Base-by-base conservation (phyloP, 2,329 filamentous ascomycete species). In the Diaporthe amygdali region DNA sequence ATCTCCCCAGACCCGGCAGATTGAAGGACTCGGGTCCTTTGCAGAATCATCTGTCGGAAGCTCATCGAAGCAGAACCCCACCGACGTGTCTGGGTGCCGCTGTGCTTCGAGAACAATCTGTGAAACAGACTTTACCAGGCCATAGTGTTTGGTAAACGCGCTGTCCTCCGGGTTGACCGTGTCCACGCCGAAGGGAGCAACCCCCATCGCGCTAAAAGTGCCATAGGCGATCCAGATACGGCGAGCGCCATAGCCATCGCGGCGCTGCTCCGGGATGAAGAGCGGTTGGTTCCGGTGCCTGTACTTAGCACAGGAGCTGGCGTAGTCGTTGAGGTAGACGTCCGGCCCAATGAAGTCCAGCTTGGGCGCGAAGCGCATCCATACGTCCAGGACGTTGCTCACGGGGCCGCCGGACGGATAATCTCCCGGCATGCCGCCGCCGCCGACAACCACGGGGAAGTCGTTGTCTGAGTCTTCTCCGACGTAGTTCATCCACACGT, bases 181-280 rank as follows among this genome's bases (percentile, higher is more conserved):
- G 17, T 64, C 59, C 1, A 64, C 59, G 5, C 59, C 59, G n/a
- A 64, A 64, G 6, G 59, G 59, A 25, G 59, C 30, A 8, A 64
- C 59, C 0, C 59, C 59, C 30, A 64, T 25, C 3, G 59, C 59
- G 5, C 20, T 44, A 27, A 49, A 49, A n/a, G 59, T 49, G 9
- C 59, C 59, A 20, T 64, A 49, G 8, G 85, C 81, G 0, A 80
- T 64, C 83, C 83, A 86, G 1, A 85, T 75, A 2, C 84, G 73
- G 7, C 83, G 76, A 0, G 82, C 80, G 7, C 84, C 84, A 34
- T 82, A 79, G 44, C 85, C 84, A 67, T 87, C 86, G 15, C 86
- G 80, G 6, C 85, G 79, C 74, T 88, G 86, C 77, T 88, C 86
- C 0, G 86, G 86, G 46, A 88, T 87, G 73, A 88, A 87, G 0